Percentiles rank a stretch among this genome's conserved stretches.
phyloP scores from a whole-genome alignment of 768 basidiomycete species.

The Mycena vitilis region DNA sequence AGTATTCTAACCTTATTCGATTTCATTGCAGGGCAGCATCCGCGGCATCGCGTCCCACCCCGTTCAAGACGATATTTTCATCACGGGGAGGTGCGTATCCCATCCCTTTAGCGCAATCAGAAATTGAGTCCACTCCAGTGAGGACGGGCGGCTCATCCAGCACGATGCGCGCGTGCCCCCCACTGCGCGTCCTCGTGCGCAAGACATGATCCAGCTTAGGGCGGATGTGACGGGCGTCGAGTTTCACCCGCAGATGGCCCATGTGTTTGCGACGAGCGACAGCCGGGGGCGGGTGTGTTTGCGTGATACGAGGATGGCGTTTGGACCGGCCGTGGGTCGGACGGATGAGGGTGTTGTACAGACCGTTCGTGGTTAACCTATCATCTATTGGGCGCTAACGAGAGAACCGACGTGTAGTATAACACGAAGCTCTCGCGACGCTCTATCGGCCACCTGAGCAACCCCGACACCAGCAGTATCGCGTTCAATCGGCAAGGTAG shows the following conservation, averaged over 20 bases:
- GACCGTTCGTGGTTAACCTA: constrained; percentile 47
- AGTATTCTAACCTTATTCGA: not conserved
- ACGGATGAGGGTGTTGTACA: constrained; percentile 67
- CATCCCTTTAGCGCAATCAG: constrained; percentile 25
- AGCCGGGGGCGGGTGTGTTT: constrained; percentile 68
- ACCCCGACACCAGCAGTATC: constrained; percentile 77
- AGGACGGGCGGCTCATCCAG: constrained; percentile 75
- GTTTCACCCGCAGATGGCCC: constrained; percentile 75
- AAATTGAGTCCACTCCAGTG: constrained; percentile 52
- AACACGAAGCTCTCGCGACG: constrained; percentile 58
- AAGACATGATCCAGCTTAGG: constrained; percentile 62
- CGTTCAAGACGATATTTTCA: constrained; percentile 72
- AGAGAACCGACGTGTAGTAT: constrained; percentile 45
- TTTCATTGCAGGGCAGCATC: constrained; percentile 65
- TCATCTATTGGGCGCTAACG: constrained; percentile 11
- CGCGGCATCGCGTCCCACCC: constrained; percentile 75
- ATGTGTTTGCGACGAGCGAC: constrained; percentile 78
- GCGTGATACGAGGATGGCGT: constrained; percentile 80
- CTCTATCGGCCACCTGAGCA: constrained; percentile 52
- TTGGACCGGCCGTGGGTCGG: constrained; percentile 61
- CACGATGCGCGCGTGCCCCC: constrained; percentile 65
- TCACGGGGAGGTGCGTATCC: constrained; percentile 71
- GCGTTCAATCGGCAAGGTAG: constrained; percentile 76
- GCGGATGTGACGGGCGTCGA: constrained; percentile 73
- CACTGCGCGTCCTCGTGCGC: constrained; percentile 49